These are phyloP conservation scores for Annulohypoxylon maeteangense DNA, from an alignment of 495 filamentous ascomycete genomes.

Conservation along the genomic window DNA sequence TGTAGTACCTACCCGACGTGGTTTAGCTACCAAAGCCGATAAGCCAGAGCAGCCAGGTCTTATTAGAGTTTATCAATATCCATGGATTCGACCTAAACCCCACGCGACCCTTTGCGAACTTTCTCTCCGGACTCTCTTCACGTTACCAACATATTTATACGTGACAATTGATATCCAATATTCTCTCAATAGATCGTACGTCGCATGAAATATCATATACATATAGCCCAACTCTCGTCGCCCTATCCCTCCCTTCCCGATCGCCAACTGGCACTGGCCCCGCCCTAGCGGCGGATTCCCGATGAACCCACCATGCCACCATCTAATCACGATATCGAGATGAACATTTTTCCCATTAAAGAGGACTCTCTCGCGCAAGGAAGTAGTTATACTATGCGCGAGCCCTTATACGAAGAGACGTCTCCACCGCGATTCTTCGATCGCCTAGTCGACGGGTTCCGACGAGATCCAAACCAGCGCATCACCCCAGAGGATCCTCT, in stretches of 20 bases:
- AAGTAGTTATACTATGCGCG: constrained; percentile 55
- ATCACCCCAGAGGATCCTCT: constrained; percentile 64
- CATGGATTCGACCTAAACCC: background rate
- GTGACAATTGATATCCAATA: background rate
- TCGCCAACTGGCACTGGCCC: constrained; percentile 6
- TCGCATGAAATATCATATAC: background rate
- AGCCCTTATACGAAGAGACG: constrained; percentile 50
- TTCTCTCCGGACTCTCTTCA: background rate
- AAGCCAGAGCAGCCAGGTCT: constrained; percentile 8
- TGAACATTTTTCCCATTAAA: constrained; percentile 52
- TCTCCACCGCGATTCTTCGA: constrained; percentile 48
- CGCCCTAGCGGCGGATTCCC: constrained; percentile 16
- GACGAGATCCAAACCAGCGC: constrained; percentile 75
- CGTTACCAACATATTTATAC: background rate
- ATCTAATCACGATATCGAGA: constrained; percentile 50
- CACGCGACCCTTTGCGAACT: background rate
- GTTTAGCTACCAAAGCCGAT: constrained; percentile 21
- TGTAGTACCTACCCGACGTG: background rate
- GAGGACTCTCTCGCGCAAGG: constrained; percentile 53
- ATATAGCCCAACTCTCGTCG: background rate
- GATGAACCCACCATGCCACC: constrained; percentile 41
- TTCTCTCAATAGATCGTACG: background rate
- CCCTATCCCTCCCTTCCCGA: background rate
- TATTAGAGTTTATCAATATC: background rate
- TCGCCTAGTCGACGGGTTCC: constrained; percentile 81